Percentiles rank a stretch among this genome's conserved stretches.
Evolutionary conservation across 1,284 basidiomycete genomes (phyloP).

Genomic region (Cryptococcus wingfieldii): DNA sequence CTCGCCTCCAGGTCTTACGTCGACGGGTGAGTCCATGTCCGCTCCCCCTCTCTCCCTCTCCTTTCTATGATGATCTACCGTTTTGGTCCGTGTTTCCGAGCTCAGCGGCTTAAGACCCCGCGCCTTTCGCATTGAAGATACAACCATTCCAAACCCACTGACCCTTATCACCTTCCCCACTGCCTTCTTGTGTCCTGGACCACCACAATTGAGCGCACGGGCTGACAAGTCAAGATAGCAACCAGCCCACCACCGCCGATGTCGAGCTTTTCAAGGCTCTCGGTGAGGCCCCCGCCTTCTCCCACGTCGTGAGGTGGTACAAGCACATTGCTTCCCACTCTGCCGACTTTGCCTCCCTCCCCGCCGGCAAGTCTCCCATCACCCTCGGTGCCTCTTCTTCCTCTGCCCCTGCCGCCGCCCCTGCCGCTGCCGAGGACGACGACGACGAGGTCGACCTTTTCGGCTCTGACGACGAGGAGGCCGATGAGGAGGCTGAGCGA

Average conservation of each 20-base stretch:
- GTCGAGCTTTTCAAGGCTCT: slow-evolving; percentile 82
- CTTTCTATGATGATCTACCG: slow-evolving; percentile 66
- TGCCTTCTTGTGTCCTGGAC: slow-evolving; percentile 16
- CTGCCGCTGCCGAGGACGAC: slow-evolving; percentile 63
- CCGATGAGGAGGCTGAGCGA: slow-evolving; percentile 84
- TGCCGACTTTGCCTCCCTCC: slow-evolving; percentile 69
- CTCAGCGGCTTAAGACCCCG: slow-evolving; percentile 90
- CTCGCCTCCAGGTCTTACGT: slow-evolving; percentile 81
- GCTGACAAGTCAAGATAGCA: slow-evolving; percentile 55
- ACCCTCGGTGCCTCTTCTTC: slow-evolving; percentile 57
- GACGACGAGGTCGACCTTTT: slow-evolving; percentile 93
- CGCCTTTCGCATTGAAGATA: slow-evolving; percentile 57
- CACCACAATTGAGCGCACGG: not conserved
- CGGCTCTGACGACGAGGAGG: slow-evolving; percentile 74
- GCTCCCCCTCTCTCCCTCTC: not conserved
- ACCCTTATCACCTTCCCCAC: slow-evolving; percentile 43
- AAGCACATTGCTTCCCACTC: slow-evolving; percentile 84
- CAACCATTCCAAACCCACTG: slow-evolving; percentile 73
- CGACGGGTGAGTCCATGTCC: slow-evolving; percentile 68
- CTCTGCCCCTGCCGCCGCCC: slow-evolving; percentile 52
- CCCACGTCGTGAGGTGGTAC: slow-evolving; percentile 89
- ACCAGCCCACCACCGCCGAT: slow-evolving; percentile 93
- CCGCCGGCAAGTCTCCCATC: slow-evolving; percentile 79
- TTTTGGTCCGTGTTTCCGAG: slow-evolving; percentile 99
- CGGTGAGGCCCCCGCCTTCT: slow-evolving; percentile 58